phyloP scores from a whole-genome alignment of 768 basidiomycete species.

The Mycena indigotica region DNA sequence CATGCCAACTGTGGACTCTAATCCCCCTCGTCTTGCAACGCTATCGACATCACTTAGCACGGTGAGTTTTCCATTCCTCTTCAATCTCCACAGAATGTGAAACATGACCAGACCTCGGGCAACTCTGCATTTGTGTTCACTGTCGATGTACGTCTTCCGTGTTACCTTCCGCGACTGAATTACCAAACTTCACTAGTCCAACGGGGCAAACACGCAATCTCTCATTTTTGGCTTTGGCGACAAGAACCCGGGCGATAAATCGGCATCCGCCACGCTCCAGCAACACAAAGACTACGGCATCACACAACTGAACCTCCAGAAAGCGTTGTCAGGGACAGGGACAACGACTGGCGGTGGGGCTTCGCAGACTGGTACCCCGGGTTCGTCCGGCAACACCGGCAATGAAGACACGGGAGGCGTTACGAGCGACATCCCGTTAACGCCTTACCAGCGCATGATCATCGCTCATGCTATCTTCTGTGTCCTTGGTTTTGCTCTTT shows the following conservation, averaged over 20 bases:
- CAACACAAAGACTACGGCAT: constrained; percentile 51
- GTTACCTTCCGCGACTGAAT: not conserved
- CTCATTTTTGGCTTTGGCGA: constrained; percentile 66
- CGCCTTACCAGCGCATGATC: constrained; percentile 50
- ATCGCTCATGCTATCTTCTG: constrained; percentile 58
- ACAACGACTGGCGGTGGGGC: constrained; percentile 2
- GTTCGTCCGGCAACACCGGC: constrained; percentile 23
- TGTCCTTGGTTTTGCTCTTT: constrained; percentile 50
- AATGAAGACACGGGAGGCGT: constrained; percentile 19
- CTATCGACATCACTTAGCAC: constrained; percentile 37
- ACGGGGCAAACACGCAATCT: constrained; percentile 39
- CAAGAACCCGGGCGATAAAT: constrained; percentile 48
- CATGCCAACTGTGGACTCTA: constrained; percentile 58
- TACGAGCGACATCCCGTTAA: constrained; percentile 39
- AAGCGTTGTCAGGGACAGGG: constrained; percentile 25
- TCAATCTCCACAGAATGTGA: constrained; percentile 5
- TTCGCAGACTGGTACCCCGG: constrained; percentile 12
- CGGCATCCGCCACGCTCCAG: constrained; percentile 44
- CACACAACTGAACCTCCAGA: constrained; percentile 50
- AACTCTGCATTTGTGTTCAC: constrained; percentile 52
- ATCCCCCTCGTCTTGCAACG: constrained; percentile 55
- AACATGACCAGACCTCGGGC: constrained; percentile 39
- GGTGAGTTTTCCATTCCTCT: constrained; percentile 31
- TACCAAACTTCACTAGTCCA: constrained; percentile 36
- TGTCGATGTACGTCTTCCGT: constrained; percentile 44